These are phyloP conservation scores for Polygonum maritimum DNA, from an alignment of 148 eudicot species.

Conservation along the genomic window DNA sequence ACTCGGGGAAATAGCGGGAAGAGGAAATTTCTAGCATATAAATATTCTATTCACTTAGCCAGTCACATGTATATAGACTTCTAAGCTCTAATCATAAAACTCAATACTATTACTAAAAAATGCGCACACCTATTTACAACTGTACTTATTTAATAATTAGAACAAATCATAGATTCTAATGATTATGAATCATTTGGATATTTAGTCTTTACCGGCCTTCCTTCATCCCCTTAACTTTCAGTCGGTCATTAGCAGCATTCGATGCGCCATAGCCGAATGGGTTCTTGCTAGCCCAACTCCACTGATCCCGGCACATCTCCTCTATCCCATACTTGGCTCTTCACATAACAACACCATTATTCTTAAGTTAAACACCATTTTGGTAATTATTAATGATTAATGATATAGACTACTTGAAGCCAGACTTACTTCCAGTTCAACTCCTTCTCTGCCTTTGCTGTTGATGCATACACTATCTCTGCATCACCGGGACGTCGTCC, in stretches of 20 bases:
- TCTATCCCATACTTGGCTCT: neutral
- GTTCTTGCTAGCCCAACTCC: slow-evolving; percentile 8
- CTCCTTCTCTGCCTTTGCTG: slow-evolving; percentile 72
- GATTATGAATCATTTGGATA: neutral
- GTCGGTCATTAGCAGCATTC: neutral
- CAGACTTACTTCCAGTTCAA: slow-evolving; percentile 74
- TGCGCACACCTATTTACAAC: slow-evolving; percentile 4
- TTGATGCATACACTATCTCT: slow-evolving; percentile 79
- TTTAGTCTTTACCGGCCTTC: slow-evolving; percentile 3
- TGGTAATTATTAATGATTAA: neutral
- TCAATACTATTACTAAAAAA: neutral
- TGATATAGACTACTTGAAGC: neutral
- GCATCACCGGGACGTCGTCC: slow-evolving; percentile 90
- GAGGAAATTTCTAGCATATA: too few relatives aligned
- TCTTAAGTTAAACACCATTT: neutral
- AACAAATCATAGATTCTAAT: neutral
- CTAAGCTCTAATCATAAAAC: too few relatives aligned
- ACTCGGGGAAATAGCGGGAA: too few relatives aligned
- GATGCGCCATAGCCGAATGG: slow-evolving; percentile 1
- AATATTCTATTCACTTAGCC: too few relatives aligned
- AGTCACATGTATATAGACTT: too few relatives aligned
- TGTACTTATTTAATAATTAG: neutral
- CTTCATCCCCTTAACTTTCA: neutral
- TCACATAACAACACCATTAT: neutral
- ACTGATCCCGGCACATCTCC: slow-evolving; percentile 3